These are phyloP conservation scores for Peniophora sp. DNA, from an alignment of 1,284 basidiomycete genomes.

Conservation along the genomic window DNA sequence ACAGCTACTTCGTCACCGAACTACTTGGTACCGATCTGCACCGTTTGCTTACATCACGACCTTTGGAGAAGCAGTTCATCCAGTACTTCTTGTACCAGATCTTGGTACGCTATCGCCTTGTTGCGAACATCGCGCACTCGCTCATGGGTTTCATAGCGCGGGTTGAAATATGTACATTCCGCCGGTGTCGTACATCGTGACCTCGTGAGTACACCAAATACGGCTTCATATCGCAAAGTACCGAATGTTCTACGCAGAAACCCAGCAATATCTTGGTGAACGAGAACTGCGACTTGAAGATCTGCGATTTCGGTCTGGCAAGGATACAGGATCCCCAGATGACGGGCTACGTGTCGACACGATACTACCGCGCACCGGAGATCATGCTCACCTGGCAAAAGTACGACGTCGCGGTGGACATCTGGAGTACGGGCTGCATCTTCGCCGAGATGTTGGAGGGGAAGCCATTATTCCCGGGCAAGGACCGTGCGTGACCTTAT, in stretches of 20 bases:
- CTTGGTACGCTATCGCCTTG: conserved; percentile 46
- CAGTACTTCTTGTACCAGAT: conserved; percentile 99
- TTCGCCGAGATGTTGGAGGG: conserved; percentile 99
- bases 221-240: neutral
- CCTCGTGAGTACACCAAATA: conserved; percentile 44
- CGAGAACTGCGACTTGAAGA: conserved; percentile 99
- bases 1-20: conserved; percentile 98
- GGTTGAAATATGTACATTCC: conserved; percentile 98
- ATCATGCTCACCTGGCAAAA: conserved; percentile 99
- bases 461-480: conserved; percentile 97
- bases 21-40: conserved; percentile 97
- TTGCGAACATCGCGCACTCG: neutral
- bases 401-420: conserved; percentile 98
- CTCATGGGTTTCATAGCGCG: conserved; percentile 52
- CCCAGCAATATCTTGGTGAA: conserved; percentile 99
- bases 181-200: conserved; percentile 99
- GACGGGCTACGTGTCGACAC: conserved; percentile 98
- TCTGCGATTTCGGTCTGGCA: conserved; percentile 97
- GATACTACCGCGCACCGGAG: conserved; percentile 98
- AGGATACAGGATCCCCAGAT: conserved; percentile 98
- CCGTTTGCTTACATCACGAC: conserved; percentile 90
- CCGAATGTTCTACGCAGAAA: conserved; percentile 52
- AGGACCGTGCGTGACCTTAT: conserved; percentile 69
- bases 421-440: conserved; percentile 99
- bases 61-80: conserved; percentile 99